A percentile compares a stretch with the other conserved stretches of the same genome.
These are phyloP conservation scores for Fragaria ananassa DNA, from an alignment of 306 rosid genomes.

Conservation along the genomic window DNA sequence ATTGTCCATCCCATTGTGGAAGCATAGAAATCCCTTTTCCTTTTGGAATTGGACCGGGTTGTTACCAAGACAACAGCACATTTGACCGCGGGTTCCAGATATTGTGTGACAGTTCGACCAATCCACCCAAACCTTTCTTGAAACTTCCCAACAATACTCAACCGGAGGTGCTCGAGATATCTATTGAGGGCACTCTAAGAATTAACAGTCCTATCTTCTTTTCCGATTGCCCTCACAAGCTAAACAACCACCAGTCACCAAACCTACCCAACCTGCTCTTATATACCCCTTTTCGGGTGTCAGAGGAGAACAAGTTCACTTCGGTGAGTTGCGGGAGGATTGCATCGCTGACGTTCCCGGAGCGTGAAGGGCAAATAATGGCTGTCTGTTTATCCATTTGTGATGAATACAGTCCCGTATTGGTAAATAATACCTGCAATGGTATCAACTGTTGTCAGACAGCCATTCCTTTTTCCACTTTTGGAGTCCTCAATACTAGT, in stretches of 20 bases:
- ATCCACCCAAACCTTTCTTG: neutral
- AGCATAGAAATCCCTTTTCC: neutral
- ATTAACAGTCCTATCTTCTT: slow-evolving; percentile 18
- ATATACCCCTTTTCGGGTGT: neutral
- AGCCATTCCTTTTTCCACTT: neutral
- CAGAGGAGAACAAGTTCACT: neutral
- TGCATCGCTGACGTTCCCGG: neutral
- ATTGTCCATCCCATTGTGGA: slow-evolving; percentile 23
- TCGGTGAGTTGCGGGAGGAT: neutral
- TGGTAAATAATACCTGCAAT: neutral
- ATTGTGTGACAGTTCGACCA: slow-evolving; percentile 7
- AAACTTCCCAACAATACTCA: neutral
- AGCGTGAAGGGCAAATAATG: neutral
- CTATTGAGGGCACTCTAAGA: neutral
- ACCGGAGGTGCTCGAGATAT: neutral
- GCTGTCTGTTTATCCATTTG: neutral
- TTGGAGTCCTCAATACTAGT: neutral
- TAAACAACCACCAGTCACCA: neutral
- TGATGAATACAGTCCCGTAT: too few species aligned
- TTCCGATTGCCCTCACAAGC: neutral
- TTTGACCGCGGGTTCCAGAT: slow-evolving; percentile 31
- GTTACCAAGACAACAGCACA: slow-evolving; percentile 2
- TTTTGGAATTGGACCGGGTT: neutral
- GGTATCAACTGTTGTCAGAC: slow-evolving; percentile 6
- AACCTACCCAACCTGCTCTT: neutral